Evolutionary conservation across 257 asterid genomes (phyloP).

Genomic region (Fraxinus excelsior): DNA sequence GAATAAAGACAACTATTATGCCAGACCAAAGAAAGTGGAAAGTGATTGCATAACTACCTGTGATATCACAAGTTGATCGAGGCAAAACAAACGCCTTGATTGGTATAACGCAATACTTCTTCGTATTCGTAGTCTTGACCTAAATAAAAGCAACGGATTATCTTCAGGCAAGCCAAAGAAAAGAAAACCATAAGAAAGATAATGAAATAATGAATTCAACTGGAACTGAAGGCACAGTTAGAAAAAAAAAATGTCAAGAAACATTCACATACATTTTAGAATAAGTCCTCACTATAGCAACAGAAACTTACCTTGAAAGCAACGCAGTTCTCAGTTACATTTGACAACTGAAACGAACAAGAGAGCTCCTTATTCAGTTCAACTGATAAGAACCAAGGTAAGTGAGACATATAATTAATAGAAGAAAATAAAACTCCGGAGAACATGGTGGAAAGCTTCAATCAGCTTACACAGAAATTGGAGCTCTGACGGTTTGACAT

Average conservation of each 20-base stretch:
- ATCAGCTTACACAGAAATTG: constrained; percentile 41
- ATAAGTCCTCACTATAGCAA: background rate
- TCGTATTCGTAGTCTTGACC: constrained; percentile 55
- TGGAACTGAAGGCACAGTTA: background rate
- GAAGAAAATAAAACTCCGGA: background rate
- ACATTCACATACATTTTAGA: background rate
- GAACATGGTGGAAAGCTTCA: background rate
- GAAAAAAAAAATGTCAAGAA: background rate
- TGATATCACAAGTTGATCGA: constrained; percentile 46
- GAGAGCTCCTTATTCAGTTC: constrained; percentile 58
- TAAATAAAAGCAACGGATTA: constrained; percentile 15
- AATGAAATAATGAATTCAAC: constrained; percentile 7
- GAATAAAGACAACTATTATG: background rate
- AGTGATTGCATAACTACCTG: constrained; percentile 32
- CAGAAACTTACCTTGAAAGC: constrained; percentile 59
- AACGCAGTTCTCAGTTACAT: constrained; percentile 46
- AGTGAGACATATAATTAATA: background rate
- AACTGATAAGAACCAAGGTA: constrained; percentile 35
- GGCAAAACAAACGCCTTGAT: constrained; percentile 49
- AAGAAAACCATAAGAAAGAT: background rate
- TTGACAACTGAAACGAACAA: constrained; percentile 51
- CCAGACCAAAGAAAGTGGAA: background rate
- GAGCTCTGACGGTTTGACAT: constrained; percentile 34
- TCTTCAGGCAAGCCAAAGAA: constrained; percentile 4
- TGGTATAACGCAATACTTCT: constrained; percentile 64